A percentile compares a stretch with the other conserved stretches of the same genome.
These are phyloP conservation scores for Apiospora koreana DNA, from an alignment of 2,329 filamentous ascomycete genomes.

Conservation along the genomic window DNA sequence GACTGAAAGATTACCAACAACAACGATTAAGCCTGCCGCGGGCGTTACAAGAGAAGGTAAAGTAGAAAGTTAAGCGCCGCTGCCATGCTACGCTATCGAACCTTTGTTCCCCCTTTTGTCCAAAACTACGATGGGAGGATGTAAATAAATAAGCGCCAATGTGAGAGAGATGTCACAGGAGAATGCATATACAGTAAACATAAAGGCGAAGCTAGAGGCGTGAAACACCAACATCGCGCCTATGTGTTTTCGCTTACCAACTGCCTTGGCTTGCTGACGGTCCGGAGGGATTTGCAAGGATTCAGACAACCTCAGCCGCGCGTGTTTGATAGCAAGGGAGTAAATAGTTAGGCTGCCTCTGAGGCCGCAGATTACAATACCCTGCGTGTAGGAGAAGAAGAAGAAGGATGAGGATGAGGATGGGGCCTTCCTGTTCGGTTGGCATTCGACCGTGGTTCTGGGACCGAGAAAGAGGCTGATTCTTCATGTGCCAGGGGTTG, in stretches of 20 bases:
- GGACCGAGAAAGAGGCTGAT: not conserved
- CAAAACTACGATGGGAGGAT: not conserved
- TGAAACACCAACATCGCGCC: slow-evolving; percentile 5
- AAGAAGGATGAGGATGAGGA: not conserved
- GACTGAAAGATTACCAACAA: not conserved
- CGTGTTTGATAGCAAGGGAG: not conserved
- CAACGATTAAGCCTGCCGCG: not conserved
- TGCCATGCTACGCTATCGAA: not conserved
- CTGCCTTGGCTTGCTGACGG: not conserved
- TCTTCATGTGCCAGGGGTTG: not conserved
- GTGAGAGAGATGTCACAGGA: not conserved
- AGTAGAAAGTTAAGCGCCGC: not conserved
- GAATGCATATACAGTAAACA: not conserved
- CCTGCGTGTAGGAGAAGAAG: too few relatives aligned
- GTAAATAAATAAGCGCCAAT: not conserved
- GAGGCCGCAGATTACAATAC: not conserved
- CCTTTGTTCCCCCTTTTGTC: not conserved
- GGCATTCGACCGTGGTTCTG: not conserved
- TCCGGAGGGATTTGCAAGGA: not conserved
- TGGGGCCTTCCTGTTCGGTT: not conserved
- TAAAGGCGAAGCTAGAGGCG: not conserved
- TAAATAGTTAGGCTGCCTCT: not conserved
- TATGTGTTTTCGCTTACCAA: not conserved
- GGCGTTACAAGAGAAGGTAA: not conserved
- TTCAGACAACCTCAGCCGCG: not conserved